Percentiles rank a stretch among this genome's conserved stretches.
Evolutionary conservation across 257 asterid species (phyloP).

Genomic region (Solanum medicagineum): DNA sequence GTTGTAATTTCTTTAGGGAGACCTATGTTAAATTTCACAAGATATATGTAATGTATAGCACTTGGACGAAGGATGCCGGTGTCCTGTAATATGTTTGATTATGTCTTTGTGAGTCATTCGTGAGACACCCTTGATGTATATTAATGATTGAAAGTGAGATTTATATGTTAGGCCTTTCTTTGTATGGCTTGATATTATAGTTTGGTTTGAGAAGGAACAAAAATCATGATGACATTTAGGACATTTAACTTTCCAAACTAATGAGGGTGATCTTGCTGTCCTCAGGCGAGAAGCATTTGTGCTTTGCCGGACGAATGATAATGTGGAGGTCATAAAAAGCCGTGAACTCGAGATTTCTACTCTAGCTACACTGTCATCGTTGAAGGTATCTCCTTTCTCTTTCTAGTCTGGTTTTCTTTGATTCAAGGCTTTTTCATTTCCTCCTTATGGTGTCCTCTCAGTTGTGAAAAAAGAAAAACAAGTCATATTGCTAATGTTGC

Average conservation of each 20-base stretch:
- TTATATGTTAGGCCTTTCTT: background rate
- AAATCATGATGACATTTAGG: background rate
- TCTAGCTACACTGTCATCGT: constrained; percentile 61
- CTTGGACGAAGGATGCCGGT: background rate
- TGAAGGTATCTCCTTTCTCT: constrained; percentile 32
- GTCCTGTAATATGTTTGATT: background rate
- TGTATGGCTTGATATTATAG: background rate
- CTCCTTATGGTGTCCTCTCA: background rate
- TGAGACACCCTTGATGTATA: background rate
- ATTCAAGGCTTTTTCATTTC: background rate
- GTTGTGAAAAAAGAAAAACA: background rate
- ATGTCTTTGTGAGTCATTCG: background rate
- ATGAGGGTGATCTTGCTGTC: background rate
- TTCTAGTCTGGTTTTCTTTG: background rate
- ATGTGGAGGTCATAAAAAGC: constrained; percentile 26
- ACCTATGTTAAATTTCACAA: background rate
- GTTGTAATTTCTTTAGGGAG: background rate
- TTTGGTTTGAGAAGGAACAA: background rate
- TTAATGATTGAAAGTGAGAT: background rate
- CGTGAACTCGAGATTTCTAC: constrained; percentile 64
- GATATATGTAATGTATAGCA: background rate
- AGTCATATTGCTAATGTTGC: background rate
- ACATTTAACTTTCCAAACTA: background rate
- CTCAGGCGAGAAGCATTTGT: constrained; percentile 68
- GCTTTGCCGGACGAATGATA: constrained; percentile 50